Base-by-base conservation (phyloP, 441 rosid genomes). In the Manihot esculenta region DNA sequence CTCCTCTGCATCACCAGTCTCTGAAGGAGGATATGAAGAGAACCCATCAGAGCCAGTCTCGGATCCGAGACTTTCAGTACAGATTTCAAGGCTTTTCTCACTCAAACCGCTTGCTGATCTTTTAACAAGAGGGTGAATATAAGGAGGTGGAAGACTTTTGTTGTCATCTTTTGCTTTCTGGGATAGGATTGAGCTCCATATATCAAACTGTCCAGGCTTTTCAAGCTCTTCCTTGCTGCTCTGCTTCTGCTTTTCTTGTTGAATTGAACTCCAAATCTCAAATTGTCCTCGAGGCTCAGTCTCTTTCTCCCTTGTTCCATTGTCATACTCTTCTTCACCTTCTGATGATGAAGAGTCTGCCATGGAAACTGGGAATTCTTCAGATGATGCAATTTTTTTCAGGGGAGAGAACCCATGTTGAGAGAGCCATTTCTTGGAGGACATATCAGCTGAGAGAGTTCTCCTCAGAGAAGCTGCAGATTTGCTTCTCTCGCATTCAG, bases 11-110 rank as follows among this genome's bases (percentile, higher is more conserved):
- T 84, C 86, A n/a, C 81, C 75, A 7, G 76, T 82, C 79, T 89
- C 96, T 1, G 96, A 87, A 0, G 89, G 65, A 0, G 89, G 84
- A 64, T 79, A 72, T 0, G 89, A 88, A 44, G 97, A 85, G 80
- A 90, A 90, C 24, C 77, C 89, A 14, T 90, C 97, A 17, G 96
- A 92, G 49, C 99, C 99, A n/a, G 97, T 92, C 82, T 94, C 99
- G 45, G 97, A 94, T 73, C 98, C 97, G 21, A 94, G 97, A 73
- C 94, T 90, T 78, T 94, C 98, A 0, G 97, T 94, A 82, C 99
- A 94, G 30, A 94, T 83, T 49, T 88, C 72, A 49, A 94, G 96
- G 78, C 97, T 94, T 80, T 89, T 87, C 78, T 79, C 73, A 73
- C 80, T 89, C 67, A 94, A 76, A n/a, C 85, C 82, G 53, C 92